A percentile compares a stretch with the other conserved stretches of the same genome.
These are phyloP conservation scores for Candida ortonii DNA, from an alignment of 805 yeast species.

Conservation along the genomic window DNA sequence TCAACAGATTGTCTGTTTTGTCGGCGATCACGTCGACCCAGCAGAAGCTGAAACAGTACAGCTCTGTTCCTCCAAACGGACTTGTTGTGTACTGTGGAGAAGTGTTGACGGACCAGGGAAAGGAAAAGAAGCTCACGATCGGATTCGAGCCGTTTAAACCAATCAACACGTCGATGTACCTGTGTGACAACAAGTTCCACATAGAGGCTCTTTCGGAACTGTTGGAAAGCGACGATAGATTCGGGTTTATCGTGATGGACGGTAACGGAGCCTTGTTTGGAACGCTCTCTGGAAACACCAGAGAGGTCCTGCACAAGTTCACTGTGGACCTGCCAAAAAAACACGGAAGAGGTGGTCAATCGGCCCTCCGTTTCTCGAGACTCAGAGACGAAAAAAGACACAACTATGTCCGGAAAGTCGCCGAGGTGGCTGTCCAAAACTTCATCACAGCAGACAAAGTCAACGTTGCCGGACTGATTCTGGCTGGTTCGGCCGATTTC, in stretches of 20 bases:
- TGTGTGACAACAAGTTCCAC: conserved; percentile 98
- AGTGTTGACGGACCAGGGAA: conserved; percentile 94
- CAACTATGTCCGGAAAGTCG: conserved; percentile 96
- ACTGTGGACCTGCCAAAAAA: conserved; percentile 97
- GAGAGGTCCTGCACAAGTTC: conserved; percentile 94
- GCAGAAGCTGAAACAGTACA: conserved; percentile 89
- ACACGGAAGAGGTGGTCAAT: conserved; percentile 99
- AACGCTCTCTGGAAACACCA: conserved; percentile 90
- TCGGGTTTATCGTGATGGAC: conserved; percentile 98
- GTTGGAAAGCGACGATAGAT: conserved; percentile 91
- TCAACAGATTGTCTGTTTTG: conserved; percentile 89
- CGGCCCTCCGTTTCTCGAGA: conserved; percentile 98
- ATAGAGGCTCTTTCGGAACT: conserved; percentile 95
- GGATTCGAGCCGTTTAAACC: conserved; percentile 99
- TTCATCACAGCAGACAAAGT: conserved; percentile 94
- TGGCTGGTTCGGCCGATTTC: conserved; percentile 99
- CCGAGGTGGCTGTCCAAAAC: conserved; percentile 96
- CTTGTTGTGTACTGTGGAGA: conserved; percentile 98
- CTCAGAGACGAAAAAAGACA: conserved; percentile 99
- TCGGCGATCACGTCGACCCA: conserved; percentile 98
- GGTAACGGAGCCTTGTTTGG: conserved; percentile 99
- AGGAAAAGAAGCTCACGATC: conserved; percentile 92
- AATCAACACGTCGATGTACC: conserved; percentile 90
- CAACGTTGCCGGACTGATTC: conserved; percentile 87
- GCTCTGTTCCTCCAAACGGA: conserved; percentile 89